Evolutionary conservation across 176 grass and related monocot genomes (phyloP).

Genomic region (Cymbopogon citratus): DNA sequence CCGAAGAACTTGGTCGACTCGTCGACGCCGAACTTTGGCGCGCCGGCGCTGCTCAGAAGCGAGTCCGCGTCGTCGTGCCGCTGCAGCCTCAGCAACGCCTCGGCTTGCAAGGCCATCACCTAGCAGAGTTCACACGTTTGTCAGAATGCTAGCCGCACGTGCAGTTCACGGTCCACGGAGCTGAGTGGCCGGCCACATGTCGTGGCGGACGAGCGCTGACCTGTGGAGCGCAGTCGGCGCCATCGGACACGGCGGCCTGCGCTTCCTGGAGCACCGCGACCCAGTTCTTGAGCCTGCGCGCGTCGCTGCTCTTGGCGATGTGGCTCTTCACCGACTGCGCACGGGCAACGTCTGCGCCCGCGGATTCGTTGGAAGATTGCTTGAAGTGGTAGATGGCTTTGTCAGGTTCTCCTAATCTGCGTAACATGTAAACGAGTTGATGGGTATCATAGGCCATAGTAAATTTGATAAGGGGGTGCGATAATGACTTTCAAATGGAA

Average conservation of each 20-base stretch:
- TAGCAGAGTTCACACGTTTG: not conserved
- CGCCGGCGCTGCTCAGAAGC: constrained; percentile 28
- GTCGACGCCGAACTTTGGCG: constrained; percentile 54
- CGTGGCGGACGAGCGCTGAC: constrained; percentile 18
- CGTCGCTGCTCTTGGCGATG: constrained; percentile 59
- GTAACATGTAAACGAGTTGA: not conserved
- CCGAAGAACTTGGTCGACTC: constrained; percentile 72
- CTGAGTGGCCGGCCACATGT: not conserved
- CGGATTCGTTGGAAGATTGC: constrained; percentile 61
- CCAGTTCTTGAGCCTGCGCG: constrained; percentile 76
- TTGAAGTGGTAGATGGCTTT: constrained; percentile 73
- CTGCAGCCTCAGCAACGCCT: constrained; percentile 69
- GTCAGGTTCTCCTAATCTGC: constrained; percentile 84
- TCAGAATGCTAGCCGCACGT: not conserved
- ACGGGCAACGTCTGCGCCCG: constrained; percentile 27
- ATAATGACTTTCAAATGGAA: too few species aligned
- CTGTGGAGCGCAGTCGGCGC: constrained; percentile 77
- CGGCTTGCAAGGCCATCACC: constrained; percentile 75
- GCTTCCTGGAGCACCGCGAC: constrained; percentile 68
- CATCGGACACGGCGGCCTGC: constrained; percentile 60
- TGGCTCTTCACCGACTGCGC: constrained; percentile 59
- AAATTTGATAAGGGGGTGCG: too few species aligned
- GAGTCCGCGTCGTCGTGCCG: constrained; percentile 77
- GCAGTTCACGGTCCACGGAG: not conserved
- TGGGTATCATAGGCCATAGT: too few species aligned